phyloP scores from a whole-genome alignment of 2,329 filamentous ascomycete genomes.

The Botrytis fabae region DNA sequence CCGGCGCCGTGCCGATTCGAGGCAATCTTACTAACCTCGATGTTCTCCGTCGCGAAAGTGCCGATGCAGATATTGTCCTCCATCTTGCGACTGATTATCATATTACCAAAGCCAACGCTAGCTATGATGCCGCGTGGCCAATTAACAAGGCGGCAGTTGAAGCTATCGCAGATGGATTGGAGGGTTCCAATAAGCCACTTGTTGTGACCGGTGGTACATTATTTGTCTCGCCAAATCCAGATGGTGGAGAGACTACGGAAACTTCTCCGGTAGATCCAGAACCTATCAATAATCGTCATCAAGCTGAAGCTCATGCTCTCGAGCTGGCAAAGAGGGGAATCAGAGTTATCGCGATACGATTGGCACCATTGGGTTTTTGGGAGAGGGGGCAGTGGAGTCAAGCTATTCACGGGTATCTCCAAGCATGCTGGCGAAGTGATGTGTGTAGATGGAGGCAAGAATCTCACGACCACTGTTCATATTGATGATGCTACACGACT shows the following conservation, averaged over 20 bases:
- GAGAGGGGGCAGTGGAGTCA: slow-evolving; percentile 41
- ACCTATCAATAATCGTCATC: slow-evolving; percentile 36
- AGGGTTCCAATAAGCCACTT: slow-evolving; percentile 43
- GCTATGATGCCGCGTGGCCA: slow-evolving; percentile 36
- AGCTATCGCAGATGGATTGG: slow-evolving; percentile 43
- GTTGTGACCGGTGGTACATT: slow-evolving; percentile 43
- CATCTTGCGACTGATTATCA: slow-evolving; percentile 45
- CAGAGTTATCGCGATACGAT: slow-evolving; percentile 42
- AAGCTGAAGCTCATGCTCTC: slow-evolving; percentile 41
- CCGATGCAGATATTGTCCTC: slow-evolving; percentile 47
- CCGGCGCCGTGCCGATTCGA: slow-evolving; percentile 45
- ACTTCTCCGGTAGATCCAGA: slow-evolving; percentile 25
- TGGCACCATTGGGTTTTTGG: slow-evolving; percentile 51
- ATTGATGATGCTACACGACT: slow-evolving; percentile 48
- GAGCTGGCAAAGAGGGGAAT: slow-evolving; percentile 40
- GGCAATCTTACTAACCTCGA: slow-evolving; percentile 45
- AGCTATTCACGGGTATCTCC: slow-evolving; percentile 41
- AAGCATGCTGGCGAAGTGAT: slow-evolving; percentile 37
- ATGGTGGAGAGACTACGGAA: slow-evolving; percentile 40
- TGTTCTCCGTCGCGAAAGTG: slow-evolving; percentile 43
- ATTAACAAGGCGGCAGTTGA: slow-evolving; percentile 43
- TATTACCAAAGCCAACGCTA: slow-evolving; percentile 28
- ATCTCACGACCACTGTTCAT: slow-evolving; percentile 42
- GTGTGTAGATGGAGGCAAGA: slow-evolving; percentile 40
- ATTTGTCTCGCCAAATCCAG: slow-evolving; percentile 33